A percentile compares a stretch with the other conserved stretches of the same genome.
phyloP scores from a whole-genome alignment of 306 rosid species.

The Urtica urens region DNA sequence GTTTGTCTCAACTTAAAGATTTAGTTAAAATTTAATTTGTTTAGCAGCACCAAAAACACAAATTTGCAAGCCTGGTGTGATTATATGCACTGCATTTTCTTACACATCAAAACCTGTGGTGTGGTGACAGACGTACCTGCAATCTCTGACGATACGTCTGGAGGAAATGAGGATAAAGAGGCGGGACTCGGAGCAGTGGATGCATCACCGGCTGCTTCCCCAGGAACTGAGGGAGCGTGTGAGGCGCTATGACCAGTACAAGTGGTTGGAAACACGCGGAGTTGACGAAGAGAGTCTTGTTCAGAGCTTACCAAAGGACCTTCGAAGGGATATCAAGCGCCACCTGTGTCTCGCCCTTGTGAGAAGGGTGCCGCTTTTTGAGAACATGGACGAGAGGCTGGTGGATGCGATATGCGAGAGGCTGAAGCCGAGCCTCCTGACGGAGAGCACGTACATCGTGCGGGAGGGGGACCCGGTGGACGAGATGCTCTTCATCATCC shows the following conservation, averaged over 20 bases:
- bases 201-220: slow-evolving; percentile 96
- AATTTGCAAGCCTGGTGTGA: too few relatives aligned
- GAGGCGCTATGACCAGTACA: slow-evolving; percentile 93
- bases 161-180: slow-evolving; percentile 99
- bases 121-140: slow-evolving; percentile 82
- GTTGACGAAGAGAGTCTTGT: slow-evolving; percentile 86
- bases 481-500: slow-evolving; percentile 94
- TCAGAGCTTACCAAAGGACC: slow-evolving; percentile 95
- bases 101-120: too few relatives aligned
- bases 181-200: slow-evolving; percentile 99
- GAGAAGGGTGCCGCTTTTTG: slow-evolving; percentile 96
- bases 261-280: slow-evolving; percentile 98
- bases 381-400: slow-evolving; percentile 90
- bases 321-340: slow-evolving; percentile 86
- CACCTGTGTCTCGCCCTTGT: slow-evolving; percentile 97
- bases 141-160: slow-evolving; percentile 89
- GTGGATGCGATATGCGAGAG: slow-evolving; percentile 98
- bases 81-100: too few relatives aligned
- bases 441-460: slow-evolving; percentile 76
- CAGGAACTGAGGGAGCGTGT: slow-evolving; percentile 84
- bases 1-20: too few relatives aligned
- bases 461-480: slow-evolving; percentile 98
- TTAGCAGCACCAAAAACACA: too few relatives aligned
- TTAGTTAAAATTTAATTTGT: too few relatives aligned
- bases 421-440: slow-evolving; percentile 75